Conservation (phyloP, 768 basidiomycete species). For the Podaxis pistillaris region DNA sequence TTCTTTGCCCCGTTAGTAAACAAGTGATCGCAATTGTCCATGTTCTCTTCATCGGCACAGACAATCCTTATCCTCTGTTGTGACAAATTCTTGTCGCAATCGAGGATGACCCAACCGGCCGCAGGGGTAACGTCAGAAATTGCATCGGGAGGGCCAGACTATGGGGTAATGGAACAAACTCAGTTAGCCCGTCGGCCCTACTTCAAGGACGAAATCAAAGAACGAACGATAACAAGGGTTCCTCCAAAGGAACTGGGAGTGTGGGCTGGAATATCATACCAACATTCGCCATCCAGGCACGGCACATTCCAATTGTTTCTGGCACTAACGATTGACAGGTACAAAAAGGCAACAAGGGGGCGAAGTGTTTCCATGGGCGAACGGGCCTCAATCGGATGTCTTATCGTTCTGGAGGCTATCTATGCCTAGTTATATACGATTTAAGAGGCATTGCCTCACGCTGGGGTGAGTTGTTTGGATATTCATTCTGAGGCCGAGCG, state of each 20-base stretch:
- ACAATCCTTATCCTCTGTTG: slow-evolving; percentile 34
- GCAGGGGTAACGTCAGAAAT: slow-evolving; percentile 39
- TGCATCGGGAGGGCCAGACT: slow-evolving; percentile 24
- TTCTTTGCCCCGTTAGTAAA: slow-evolving; percentile 26
- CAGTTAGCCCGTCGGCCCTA: neutral
- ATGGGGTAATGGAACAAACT: neutral
- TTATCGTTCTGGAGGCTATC: neutral
- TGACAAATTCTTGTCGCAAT: slow-evolving; percentile 28
- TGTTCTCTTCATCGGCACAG: slow-evolving; percentile 26
- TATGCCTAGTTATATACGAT: neutral
- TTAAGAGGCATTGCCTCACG: no score
- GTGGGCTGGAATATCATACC: slow-evolving; percentile 13
- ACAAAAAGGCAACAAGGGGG: neutral
- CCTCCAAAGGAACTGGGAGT: slow-evolving; percentile 4
- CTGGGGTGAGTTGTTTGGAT: no score
- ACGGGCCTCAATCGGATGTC: neutral
- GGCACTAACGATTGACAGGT: slow-evolving; percentile 19
- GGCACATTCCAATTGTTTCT: slow-evolving; percentile 20
- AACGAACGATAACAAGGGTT: slow-evolving; percentile 16
- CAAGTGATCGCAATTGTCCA: slow-evolving; percentile 19
- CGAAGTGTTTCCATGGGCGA: neutral
- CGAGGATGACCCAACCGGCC: slow-evolving; percentile 39
- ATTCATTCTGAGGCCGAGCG: no score
- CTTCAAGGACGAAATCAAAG: no score
- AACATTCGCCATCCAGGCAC: slow-evolving; percentile 17